phyloP scores from a whole-genome alignment of 225 moss, liverwort and hornwort genomes.

The Anthoceros angustus region DNA sequence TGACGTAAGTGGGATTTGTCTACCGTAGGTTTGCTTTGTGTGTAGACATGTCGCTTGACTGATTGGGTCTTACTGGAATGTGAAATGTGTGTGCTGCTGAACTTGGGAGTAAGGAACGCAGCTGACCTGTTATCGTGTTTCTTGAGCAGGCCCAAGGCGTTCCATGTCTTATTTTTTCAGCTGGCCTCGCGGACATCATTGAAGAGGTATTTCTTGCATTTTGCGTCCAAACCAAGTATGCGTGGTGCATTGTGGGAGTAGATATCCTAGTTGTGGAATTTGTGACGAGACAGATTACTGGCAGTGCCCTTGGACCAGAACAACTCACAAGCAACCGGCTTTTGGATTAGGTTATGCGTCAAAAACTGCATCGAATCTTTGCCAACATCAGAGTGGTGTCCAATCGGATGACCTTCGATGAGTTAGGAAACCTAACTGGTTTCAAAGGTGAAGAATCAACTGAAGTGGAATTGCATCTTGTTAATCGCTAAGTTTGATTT shows the following conservation, averaged over 20 bases:
- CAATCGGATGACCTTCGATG: constrained; percentile 57
- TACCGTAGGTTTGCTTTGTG: neutral
- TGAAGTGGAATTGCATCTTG: neutral
- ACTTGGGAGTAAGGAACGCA: neutral
- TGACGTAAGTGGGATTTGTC: constrained; percentile 29
- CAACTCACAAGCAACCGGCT: neutral
- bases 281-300: neutral
- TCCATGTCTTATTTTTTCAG: constrained; percentile 64
- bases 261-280: neutral
- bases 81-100: too few species aligned
- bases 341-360: constrained; percentile 41
- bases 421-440: constrained; percentile 38
- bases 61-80: neutral
- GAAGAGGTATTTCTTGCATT: constrained; percentile 34
- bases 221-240: neutral
- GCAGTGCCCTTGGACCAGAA: neutral
- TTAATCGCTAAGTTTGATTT: neutral
- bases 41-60: neutral
- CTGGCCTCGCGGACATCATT: constrained; percentile 72
- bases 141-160: constrained; percentile 35
- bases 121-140: neutral
- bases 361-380: constrained; percentile 55
- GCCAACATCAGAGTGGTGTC: constrained; percentile 58
- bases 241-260: neutral
- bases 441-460: constrained; percentile 27